Evolutionary conservation across 345 rosid genomes (phyloP).

Genomic region (Syzygium aqueum): DNA sequence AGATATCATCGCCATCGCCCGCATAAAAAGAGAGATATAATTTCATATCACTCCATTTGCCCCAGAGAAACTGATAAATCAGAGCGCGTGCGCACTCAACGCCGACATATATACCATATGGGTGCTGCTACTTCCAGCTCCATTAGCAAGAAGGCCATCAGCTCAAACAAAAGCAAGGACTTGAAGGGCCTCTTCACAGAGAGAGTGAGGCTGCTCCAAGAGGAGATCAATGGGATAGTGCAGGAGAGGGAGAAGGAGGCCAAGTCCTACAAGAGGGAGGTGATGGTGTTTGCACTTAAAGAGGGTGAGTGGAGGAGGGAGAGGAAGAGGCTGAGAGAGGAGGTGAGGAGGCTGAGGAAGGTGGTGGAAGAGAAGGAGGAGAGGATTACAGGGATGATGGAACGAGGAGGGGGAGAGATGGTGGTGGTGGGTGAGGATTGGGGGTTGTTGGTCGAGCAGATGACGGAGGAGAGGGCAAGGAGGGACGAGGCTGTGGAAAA

Average conservation of each 20-base stretch:
- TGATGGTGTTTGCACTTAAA: slow-evolving; percentile 29
- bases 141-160: not conserved
- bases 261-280: slow-evolving; percentile 31
- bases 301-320: slow-evolving; percentile 69
- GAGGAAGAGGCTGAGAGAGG: slow-evolving; percentile 55
- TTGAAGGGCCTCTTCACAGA: slow-evolving; percentile 14
- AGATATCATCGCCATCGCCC: not conserved
- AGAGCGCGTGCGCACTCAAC: not conserved
- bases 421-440: slow-evolving; percentile 22
- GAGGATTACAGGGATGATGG: slow-evolving; percentile 1
- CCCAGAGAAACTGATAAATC: not conserved
- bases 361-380: not conserved
- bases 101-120: not conserved
- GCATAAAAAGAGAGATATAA: not conserved
- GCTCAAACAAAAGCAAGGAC: slow-evolving; percentile 27
- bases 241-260: slow-evolving; percentile 34
- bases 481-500: slow-evolving; percentile 69
- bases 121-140: not conserved
- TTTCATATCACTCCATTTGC: not conserved
- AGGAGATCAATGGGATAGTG: slow-evolving; percentile 34
- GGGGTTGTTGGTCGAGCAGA: slow-evolving; percentile 31
- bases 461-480: slow-evolving; percentile 56
- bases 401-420: not conserved
- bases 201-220: slow-evolving; percentile 34
- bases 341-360: slow-evolving; percentile 43